Conservation (phyloP, 2,329 filamentous ascomycete species). For the Fusarium cicatricum region DNA sequence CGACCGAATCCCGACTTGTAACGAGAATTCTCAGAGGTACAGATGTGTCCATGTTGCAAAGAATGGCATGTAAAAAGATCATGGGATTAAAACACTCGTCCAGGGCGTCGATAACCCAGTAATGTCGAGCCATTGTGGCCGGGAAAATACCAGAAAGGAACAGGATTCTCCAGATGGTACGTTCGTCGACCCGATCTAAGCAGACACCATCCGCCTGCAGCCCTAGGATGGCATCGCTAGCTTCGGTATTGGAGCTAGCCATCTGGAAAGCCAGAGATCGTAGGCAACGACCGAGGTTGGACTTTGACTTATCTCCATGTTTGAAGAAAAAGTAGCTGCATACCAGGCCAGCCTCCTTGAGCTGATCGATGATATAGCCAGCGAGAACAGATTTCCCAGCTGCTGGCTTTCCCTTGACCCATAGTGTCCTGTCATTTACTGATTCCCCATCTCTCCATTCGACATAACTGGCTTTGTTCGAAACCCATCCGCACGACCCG, state of each 20-base stretch:
- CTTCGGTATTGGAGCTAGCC: conserved; percentile 29
- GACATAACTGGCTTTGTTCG: conserved; percentile 17
- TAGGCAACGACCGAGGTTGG: conserved; percentile 35
- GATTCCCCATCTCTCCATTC: conserved; percentile 24
- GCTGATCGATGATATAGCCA: conserved; percentile 43
- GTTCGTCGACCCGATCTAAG: conserved; percentile 41
- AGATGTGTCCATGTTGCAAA: conserved; percentile 37
- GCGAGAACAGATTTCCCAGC: conserved; percentile 49
- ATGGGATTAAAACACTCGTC: conserved; percentile 33
- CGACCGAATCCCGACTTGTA: conserved; percentile 41
- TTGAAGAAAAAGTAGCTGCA: conserved; percentile 42
- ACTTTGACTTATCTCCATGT: conserved; percentile 34
- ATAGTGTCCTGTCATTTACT: conserved; percentile 11
- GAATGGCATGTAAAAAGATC: conserved; percentile 38
- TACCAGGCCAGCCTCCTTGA: conserved; percentile 15
- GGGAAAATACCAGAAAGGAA: conserved; percentile 22
- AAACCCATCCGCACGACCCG: conserved; percentile 28
- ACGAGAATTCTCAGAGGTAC: conserved; percentile 39
- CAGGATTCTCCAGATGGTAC: conserved; percentile 37
- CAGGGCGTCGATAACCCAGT: conserved; percentile 43
- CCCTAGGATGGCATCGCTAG: conserved; percentile 38
- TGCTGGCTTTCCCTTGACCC: conserved; percentile 43
- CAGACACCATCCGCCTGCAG: conserved; percentile 43
- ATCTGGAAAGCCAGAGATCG: conserved; percentile 46
- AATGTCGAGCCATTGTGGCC: conserved; percentile 33